Conservation (phyloP, 441 rosid species). For the Biscutella laevigata region DNA sequence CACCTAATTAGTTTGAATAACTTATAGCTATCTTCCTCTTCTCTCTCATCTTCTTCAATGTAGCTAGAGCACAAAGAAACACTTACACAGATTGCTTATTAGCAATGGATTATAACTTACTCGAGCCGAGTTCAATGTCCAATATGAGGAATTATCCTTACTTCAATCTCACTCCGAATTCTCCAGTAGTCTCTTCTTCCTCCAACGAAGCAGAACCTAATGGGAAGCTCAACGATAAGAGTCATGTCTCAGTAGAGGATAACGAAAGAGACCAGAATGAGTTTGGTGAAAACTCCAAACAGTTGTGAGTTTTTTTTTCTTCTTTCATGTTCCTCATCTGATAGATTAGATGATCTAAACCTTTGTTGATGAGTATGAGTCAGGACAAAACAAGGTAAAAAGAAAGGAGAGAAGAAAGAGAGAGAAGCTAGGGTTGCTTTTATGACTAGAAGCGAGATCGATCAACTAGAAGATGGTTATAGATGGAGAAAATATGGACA, state of each 20-base stretch:
- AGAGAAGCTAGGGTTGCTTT: slow-evolving; percentile 52
- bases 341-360: too few relatives aligned
- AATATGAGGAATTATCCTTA: slow-evolving; percentile 21
- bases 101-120: slow-evolving; percentile 48
- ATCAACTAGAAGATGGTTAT: slow-evolving; percentile 70
- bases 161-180: slow-evolving; percentile 33
- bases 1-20: slow-evolving; percentile 10
- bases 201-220: slow-evolving; percentile 62
- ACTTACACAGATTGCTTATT: slow-evolving; percentile 44
- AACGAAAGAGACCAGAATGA: slow-evolving; percentile 21
- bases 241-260: slow-evolving; percentile 22
- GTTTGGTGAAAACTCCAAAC: slow-evolving; percentile 39
- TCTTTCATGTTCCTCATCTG: not conserved
- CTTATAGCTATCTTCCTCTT: slow-evolving; percentile 4
- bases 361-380: slow-evolving; percentile 5
- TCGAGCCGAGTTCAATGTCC: slow-evolving; percentile 41
- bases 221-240: slow-evolving; percentile 38
- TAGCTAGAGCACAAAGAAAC: slow-evolving; percentile 26
- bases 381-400: slow-evolving; percentile 37
- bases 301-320: slow-evolving; percentile 25
- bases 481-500: slow-evolving; percentile 77
- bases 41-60: slow-evolving; percentile 8
- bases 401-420: slow-evolving; percentile 44
- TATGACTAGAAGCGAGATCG: slow-evolving; percentile 66
- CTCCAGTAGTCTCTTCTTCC: slow-evolving; percentile 57